Base-by-base conservation (phyloP, 2,329 filamentous ascomycete species). In the Boeremia exigua region DNA sequence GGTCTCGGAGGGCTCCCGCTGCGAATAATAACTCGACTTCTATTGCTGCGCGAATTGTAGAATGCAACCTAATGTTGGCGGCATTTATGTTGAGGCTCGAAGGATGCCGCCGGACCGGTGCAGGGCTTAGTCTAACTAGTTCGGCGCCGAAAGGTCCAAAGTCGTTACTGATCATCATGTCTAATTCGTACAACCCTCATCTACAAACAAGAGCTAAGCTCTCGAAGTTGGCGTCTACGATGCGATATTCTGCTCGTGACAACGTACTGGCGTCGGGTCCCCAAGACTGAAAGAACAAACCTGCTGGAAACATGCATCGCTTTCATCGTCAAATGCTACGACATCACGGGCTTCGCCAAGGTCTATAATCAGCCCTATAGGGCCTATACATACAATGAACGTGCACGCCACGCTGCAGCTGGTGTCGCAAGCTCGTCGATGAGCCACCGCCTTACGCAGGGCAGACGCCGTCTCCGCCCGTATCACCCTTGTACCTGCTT, bases 371-470 rank as follows among this genome's bases (percentile, higher is more conserved):
- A 44, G 33, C 39, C 32, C 44, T 34, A 15, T 28, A 23, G 19
- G 19, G 19, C 19, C 19, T 23, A 23, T 23, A 23, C 17, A 23
- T 23, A 23, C 17, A 5, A 39, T 33, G 32, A 27, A 8, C 3
- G 8, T 34, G 25, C 15, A 37, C 42, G 46, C 36, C 36, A 46
- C 29, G 25, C 32, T 12, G 36, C 42, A 29, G 40, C 52, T 36
- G 17, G 29, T 15, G 12, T 33, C 38, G 34, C 28, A 27, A 11
- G 11, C 12, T 15, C 15, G 23, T n/a, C 29, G 38, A 43, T 27
- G 14, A 32, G 36, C 36, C 29, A 37, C 25, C n/a, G 40, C 32
- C 43, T 50, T 27, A 43, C 30, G 47, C 40, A 56, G 17, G 32
- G 25, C 53, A 32, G 9, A 8, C 12, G 6, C 23, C 29, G 14